phyloP scores from a whole-genome alignment of 345 rosid genomes.

The Diplotaxis tenuifolia region DNA sequence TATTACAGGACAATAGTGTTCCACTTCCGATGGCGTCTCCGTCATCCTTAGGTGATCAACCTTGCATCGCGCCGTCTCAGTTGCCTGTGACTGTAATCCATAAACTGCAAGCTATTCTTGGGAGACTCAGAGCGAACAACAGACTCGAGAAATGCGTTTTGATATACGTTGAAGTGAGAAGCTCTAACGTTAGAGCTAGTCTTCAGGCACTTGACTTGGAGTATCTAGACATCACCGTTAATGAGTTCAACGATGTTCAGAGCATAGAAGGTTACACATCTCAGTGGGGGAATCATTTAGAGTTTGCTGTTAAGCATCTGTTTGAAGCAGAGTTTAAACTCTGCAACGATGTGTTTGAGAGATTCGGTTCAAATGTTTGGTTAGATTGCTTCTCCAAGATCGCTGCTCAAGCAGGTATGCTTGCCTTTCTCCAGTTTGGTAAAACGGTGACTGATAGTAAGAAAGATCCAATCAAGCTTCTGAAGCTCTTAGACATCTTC shows the following conservation, averaged over 20 bases:
- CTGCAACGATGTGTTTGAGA: slow-evolving; percentile 94
- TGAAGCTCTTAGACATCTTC: slow-evolving; percentile 86
- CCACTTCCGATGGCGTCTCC: slow-evolving; percentile 86
- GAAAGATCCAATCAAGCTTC: slow-evolving; percentile 90
- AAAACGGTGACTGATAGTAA: slow-evolving; percentile 89
- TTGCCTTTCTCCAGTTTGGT: slow-evolving; percentile 91
- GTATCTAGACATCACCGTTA: slow-evolving; percentile 86
- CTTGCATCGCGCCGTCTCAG: slow-evolving; percentile 89
- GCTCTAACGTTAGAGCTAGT: slow-evolving; percentile 87
- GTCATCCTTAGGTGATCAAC: slow-evolving; percentile 54
- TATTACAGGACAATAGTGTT: slow-evolving; percentile 75
- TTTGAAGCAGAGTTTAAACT: slow-evolving; percentile 94
- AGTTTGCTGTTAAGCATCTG: slow-evolving; percentile 97
- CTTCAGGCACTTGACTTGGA: slow-evolving; percentile 89
- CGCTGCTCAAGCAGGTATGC: slow-evolving; percentile 95
- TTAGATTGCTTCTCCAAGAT: slow-evolving; percentile 95
- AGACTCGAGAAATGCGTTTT: slow-evolving; percentile 76
- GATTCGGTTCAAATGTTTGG: slow-evolving; percentile 80
- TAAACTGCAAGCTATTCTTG: slow-evolving; percentile 87
- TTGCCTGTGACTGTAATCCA: slow-evolving; percentile 83
- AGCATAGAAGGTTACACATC: slow-evolving; percentile 81
- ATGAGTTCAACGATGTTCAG: slow-evolving; percentile 86
- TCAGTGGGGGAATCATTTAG: slow-evolving; percentile 96
- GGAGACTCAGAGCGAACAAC: slow-evolving; percentile 81
- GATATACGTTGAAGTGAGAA: slow-evolving; percentile 83